Evolutionary conservation across 1,139 yeast genomes (phyloP), one percentile per base, ranked within the genome.

Genomic region (Sugiyamaella novakii): DNA sequence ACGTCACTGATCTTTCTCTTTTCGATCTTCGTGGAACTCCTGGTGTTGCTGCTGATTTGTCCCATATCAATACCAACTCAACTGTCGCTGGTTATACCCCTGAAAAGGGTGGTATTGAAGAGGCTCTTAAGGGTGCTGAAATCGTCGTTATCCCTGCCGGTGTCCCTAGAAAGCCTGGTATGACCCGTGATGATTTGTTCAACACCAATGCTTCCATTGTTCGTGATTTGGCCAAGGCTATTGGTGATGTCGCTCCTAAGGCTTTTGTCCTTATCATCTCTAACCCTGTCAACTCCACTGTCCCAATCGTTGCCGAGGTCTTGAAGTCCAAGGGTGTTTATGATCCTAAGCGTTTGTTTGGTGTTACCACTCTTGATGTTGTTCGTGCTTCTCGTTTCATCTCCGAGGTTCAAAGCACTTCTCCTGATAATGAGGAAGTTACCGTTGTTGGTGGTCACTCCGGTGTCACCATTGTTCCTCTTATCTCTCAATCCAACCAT

Each of bases 361-460:
- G 98, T 71, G 94, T 91, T 65, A 91, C 97, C 66, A 87, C 94
- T 54, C 78, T 91, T 64, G 98, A 91, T 70, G 80, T 85, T 49
- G 87, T 91, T 62, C 82, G 98, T 67, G 89, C 97, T 52, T 83
- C 89, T 62, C 83, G 95, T 56, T 91, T 91, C 68, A 72, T 83
- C 57, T 79, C 81, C 59, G 69, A 81, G 54, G 73, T 77, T 44
- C 72, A 67, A 43, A 54, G 57, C 43, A 59, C 66, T 41, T 73
- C 79, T 72, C 85, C 88, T 57, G 71, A 73, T 53, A 68, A 77
- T 62, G 82, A 79, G 67, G 74, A 75, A 63, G 81, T 91, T 53
- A 85, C 95, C 40, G 96, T 91, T 57, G 84, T 91, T 59, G 98
- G 98, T 58, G 98, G 98, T 56, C 98, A 91, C 81, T 86, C 96